Evolutionary conservation across 2,329 filamentous ascomycete genomes (phyloP).

Genomic region (Diaporthe aspalathi): DNA sequence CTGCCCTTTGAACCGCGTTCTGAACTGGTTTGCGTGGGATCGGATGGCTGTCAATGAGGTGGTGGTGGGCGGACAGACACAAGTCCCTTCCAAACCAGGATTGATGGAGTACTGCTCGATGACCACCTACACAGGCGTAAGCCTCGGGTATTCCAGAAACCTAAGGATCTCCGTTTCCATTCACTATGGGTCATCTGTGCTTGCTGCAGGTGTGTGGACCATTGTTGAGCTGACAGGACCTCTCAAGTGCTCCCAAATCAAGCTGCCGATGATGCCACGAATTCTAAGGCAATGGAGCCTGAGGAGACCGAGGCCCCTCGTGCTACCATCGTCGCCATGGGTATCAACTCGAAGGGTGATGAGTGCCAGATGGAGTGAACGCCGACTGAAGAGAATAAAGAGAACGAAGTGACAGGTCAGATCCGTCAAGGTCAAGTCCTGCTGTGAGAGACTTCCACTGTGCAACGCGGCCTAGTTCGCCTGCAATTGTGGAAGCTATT

Average conservation of each 20-base stretch:
- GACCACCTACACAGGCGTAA: neutral
- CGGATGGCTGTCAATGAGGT: neutral
- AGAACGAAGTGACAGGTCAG: neutral
- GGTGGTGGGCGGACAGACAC: neutral
- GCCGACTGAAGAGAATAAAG: too few species aligned
- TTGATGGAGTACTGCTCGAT: neutral
- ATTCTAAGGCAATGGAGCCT: neutral
- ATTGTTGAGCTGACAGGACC: slow-evolving; percentile 10
- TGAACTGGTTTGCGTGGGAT: neutral
- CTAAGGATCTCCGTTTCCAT: neutral
- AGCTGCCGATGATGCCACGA: neutral
- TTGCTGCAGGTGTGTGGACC: neutral
- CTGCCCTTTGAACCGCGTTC: too few species aligned
- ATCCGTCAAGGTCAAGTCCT: neutral
- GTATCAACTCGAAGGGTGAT: neutral
- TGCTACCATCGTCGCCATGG: neutral
- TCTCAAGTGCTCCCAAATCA: too few species aligned
- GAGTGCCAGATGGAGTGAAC: too few species aligned
- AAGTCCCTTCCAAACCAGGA: neutral
- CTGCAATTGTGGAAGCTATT: neutral
- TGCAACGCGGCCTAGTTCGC: too few species aligned
- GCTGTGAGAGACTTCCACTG: too few species aligned
- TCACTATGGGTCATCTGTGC: neutral
- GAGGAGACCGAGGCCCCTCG: neutral
- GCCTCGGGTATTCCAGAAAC: neutral